Percentiles rank a stretch among this genome's conserved stretches.
These are phyloP conservation scores for Aspergillus sp. DNA, from an alignment of 2,329 filamentous ascomycete species.

Conservation along the genomic window DNA sequence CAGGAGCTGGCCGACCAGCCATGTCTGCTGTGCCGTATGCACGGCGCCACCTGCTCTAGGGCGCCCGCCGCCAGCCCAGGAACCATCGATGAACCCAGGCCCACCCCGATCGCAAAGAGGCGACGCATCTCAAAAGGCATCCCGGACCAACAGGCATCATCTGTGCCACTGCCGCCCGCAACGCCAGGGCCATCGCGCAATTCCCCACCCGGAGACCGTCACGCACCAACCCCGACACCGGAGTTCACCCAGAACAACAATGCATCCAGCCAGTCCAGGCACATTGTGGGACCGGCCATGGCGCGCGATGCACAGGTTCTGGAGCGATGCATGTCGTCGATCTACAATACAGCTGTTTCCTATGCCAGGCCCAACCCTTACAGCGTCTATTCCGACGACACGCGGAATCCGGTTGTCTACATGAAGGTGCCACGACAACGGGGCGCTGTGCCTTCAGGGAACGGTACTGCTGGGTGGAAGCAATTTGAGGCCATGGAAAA, in stretches of 20 bases:
- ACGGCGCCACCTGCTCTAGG: slow-evolving; percentile 4
- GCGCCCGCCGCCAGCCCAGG: not conserved
- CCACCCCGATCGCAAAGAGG: not conserved
- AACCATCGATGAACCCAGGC: not conserved
- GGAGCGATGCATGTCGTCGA: slow-evolving; percentile 10
- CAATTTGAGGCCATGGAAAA: slow-evolving; percentile 16
- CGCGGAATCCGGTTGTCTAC: slow-evolving; percentile 11
- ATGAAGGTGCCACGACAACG: slow-evolving; percentile 14
- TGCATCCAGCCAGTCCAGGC: slow-evolving; percentile 5
- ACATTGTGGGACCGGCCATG: slow-evolving; percentile 13
- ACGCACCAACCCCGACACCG: not conserved
- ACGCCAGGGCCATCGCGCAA: not conserved
- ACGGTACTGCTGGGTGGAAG: slow-evolving; percentile 9
- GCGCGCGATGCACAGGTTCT: slow-evolving; percentile 15
- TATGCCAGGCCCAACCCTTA: slow-evolving; percentile 15
- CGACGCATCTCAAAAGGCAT: not conserved
- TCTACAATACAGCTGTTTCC: slow-evolving; percentile 3
- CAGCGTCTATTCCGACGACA: slow-evolving; percentile 16
- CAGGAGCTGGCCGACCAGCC: slow-evolving; percentile 14
- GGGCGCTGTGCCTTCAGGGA: slow-evolving; percentile 7
- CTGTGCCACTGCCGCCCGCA: not conserved
- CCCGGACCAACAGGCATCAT: not conserved
- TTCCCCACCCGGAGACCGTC: not conserved
- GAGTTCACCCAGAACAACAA: slow-evolving; percentile 6
- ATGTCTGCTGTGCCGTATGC: slow-evolving; percentile 16